These are phyloP conservation scores for Picochlorum sp. DNA, from an alignment of 139 green algal genomes.

Conservation along the genomic window DNA sequence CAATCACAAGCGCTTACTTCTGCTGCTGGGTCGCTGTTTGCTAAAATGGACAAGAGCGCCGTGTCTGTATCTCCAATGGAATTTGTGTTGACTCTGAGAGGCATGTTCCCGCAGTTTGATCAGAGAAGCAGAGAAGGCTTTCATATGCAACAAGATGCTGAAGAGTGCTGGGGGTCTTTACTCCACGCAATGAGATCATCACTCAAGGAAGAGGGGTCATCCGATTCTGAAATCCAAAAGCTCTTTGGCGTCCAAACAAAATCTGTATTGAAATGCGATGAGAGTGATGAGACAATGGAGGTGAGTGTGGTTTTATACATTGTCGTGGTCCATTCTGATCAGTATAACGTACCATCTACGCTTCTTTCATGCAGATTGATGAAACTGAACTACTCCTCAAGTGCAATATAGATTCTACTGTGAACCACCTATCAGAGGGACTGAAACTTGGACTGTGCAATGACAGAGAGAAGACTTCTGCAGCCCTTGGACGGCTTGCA, in stretches of 20 bases:
- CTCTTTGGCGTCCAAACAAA: slow-evolving; percentile 78
- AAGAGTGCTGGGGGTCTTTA: slow-evolving; percentile 87
- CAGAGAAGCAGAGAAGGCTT: slow-evolving; percentile 54
- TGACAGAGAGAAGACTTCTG: slow-evolving; percentile 74
- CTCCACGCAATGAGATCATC: slow-evolving; percentile 32
- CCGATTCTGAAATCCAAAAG: slow-evolving; percentile 40
- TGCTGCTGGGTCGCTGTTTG: slow-evolving; percentile 71
- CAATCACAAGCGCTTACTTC: slow-evolving; percentile 29
- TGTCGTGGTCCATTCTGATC: background rate
- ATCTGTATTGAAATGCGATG: slow-evolving; percentile 66
- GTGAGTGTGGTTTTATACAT: slow-evolving; percentile 12
- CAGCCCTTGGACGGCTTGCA: slow-evolving; percentile 44
- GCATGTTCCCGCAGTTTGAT: slow-evolving; percentile 88
- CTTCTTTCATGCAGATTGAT: slow-evolving; percentile 1
- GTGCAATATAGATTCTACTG: slow-evolving; percentile 90
- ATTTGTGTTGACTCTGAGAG: slow-evolving; percentile 76
- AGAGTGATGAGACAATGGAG: slow-evolving; percentile 65
- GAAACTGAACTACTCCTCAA: slow-evolving; percentile 78
- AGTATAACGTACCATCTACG: background rate
- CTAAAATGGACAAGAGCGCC: slow-evolving; percentile 25
- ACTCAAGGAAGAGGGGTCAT: background rate
- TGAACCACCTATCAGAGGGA: slow-evolving; percentile 82
- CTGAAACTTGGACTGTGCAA: slow-evolving; percentile 75
- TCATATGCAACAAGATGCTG: slow-evolving; percentile 94
- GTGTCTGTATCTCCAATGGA: slow-evolving; percentile 65